These are phyloP conservation scores for Amanita exitialis DNA, from an alignment of 768 basidiomycete species.

Conservation along the genomic window DNA sequence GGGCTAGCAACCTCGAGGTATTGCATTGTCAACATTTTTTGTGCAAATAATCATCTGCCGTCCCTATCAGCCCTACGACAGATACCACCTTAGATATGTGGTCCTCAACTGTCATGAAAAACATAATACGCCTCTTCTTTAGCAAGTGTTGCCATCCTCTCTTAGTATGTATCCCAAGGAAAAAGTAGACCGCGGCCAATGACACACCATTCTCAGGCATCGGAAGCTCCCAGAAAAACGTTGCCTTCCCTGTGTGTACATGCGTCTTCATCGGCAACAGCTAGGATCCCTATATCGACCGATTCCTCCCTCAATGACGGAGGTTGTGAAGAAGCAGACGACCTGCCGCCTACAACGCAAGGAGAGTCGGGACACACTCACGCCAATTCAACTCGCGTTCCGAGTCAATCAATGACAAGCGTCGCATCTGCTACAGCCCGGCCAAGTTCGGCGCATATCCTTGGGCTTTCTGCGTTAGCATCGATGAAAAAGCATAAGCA, in stretches of 20 bases:
- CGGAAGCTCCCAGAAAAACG: constrained; percentile 5
- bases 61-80: constrained; percentile 31
- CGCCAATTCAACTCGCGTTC: neutral
- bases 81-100: constrained; percentile 55
- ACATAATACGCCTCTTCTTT: constrained; percentile 49
- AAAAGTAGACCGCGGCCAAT: neutral
- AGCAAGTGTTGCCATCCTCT: constrained; percentile 65
- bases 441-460: constrained; percentile 1
- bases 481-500: constrained; percentile 1
- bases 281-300: too few species aligned
- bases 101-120: constrained; percentile 39
- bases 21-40: neutral
- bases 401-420: constrained; percentile 5
- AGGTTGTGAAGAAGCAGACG: neutral
- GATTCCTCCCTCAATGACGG: neutral
- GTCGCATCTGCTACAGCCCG: constrained; percentile 6
- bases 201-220: constrained; percentile 6
- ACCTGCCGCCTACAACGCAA: neutral
- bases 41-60: constrained; percentile 4
- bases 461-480: neutral
- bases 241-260: constrained; percentile 8
- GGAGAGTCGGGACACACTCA: neutral
- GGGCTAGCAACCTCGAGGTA: constrained; percentile 38
- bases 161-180: constrained; percentile 29
- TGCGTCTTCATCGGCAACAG: constrained; percentile 4